phyloP scores from a whole-genome alignment of 1,139 yeast genomes.

The Protomyces pachydermus region DNA sequence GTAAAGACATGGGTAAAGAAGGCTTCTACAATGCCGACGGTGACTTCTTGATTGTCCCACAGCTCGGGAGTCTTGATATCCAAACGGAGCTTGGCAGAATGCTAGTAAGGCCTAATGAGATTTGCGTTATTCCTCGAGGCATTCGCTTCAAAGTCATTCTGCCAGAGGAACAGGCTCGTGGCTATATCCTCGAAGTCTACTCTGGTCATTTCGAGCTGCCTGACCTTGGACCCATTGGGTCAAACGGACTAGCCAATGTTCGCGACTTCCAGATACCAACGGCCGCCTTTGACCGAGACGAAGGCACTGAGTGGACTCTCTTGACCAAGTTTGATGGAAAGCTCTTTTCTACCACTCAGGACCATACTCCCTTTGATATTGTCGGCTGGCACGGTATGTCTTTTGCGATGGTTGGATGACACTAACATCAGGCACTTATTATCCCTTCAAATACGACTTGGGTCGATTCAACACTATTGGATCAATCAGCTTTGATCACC shows the following conservation, averaged over 20 bases:
- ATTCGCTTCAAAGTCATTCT: slow-evolving; percentile 35
- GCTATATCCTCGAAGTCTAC: slow-evolving; percentile 36
- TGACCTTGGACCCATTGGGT: slow-evolving; percentile 38
- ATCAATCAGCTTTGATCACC: slow-evolving; percentile 30
- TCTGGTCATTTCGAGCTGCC: slow-evolving; percentile 37
- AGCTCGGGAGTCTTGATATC: slow-evolving; percentile 36
- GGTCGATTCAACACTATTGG: slow-evolving; percentile 29
- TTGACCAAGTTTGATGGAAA: slow-evolving; percentile 35
- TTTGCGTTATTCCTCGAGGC: slow-evolving; percentile 38
- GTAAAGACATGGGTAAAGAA: slow-evolving; percentile 35
- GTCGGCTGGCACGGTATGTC: slow-evolving; percentile 38
- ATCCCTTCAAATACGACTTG: slow-evolving; percentile 38
- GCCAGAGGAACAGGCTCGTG: slow-evolving; percentile 25
- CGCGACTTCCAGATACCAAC: slow-evolving; percentile 37
- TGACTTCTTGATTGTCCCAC: slow-evolving; percentile 36
- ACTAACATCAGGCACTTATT: slow-evolving; percentile 31
- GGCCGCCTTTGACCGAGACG: slow-evolving; percentile 33
- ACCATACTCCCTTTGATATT: slow-evolving; percentile 38
- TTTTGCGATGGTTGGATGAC: not conserved
- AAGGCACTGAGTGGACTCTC: slow-evolving; percentile 31
- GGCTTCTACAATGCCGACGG: slow-evolving; percentile 33
- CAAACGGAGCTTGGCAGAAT: slow-evolving; percentile 38
- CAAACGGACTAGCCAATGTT: slow-evolving; percentile 38
- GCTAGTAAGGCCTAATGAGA: slow-evolving; percentile 37
- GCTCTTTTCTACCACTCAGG: slow-evolving; percentile 34